Conservation (phyloP, 345 rosid species). For the Lumnitzera littorea region DNA sequence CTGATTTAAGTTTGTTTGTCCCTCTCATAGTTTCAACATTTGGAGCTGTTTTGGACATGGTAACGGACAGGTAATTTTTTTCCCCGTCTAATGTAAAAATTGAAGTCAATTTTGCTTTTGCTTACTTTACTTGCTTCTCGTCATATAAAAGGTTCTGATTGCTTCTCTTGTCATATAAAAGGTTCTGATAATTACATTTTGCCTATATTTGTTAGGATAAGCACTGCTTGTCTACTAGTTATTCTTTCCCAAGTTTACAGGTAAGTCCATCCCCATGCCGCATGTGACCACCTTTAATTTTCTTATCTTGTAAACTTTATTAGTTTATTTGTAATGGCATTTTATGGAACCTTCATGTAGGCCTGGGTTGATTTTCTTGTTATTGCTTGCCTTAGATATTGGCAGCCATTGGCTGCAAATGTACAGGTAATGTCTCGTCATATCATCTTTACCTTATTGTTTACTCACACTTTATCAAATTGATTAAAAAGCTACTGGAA, state of each 20-base stretch:
- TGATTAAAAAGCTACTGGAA: too few relatives aligned
- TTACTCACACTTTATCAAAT: too few relatives aligned
- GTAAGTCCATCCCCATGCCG: constrained; percentile 15
- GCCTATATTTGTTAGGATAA: constrained; percentile 39
- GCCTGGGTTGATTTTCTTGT: constrained; percentile 84
- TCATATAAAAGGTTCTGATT: too few relatives aligned
- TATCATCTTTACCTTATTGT: not conserved
- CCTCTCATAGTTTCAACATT: constrained; percentile 72
- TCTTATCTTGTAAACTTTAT: not conserved
- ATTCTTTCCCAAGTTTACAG: constrained; percentile 85
- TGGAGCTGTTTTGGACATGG: constrained; percentile 97
- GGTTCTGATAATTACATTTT: too few relatives aligned
- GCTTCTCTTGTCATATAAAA: too few relatives aligned
- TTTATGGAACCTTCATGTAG: constrained; percentile 26
- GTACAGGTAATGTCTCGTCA: constrained; percentile 54
- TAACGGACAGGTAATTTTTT: constrained; percentile 72
- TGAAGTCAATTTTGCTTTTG: not conserved
- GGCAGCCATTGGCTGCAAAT: constrained; percentile 95
- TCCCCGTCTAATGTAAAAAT: not conserved
- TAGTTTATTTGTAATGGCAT: not conserved
- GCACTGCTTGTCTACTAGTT: constrained; percentile 92
- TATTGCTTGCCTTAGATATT: constrained; percentile 81
- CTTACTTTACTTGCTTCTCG: too few relatives aligned
- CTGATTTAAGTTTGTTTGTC: constrained; percentile 4
- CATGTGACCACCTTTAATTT: not conserved